Conservation (phyloP, 2,329 filamentous ascomycete genomes). For the Cladophialophora bantiana region DNA sequence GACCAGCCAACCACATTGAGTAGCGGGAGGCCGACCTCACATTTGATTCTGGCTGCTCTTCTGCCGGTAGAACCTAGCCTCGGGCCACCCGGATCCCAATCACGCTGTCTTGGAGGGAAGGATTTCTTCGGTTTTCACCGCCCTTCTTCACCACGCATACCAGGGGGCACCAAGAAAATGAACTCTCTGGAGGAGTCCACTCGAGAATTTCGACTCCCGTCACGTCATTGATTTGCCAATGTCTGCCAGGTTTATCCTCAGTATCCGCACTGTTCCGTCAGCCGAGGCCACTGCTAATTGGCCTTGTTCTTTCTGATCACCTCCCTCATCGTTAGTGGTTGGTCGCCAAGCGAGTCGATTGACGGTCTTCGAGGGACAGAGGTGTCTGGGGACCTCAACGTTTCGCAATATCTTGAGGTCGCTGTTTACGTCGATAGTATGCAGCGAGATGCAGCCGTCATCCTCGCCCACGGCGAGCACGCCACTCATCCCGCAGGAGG, state of each 20-base stretch:
- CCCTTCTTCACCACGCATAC: too few relatives aligned
- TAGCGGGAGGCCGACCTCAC: too few relatives aligned
- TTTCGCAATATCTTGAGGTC: constrained; percentile 41
- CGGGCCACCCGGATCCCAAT: too few relatives aligned
- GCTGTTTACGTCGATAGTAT: constrained; percentile 44
- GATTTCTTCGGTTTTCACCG: too few relatives aligned
- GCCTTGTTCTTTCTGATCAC: constrained; percentile 18
- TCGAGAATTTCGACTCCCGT: too few relatives aligned
- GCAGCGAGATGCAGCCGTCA: constrained; percentile 53
- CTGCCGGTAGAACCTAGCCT: too few relatives aligned
- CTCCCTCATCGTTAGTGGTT: constrained; percentile 31
- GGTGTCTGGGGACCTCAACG: constrained; percentile 37
- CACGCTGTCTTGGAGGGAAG: too few relatives aligned
- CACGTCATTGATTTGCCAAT: not conserved
- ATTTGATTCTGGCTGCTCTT: too few relatives aligned
- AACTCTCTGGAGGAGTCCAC: too few relatives aligned
- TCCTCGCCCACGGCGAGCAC: constrained; percentile 58
- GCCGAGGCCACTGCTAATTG: constrained; percentile 6
- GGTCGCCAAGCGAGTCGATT: constrained; percentile 75
- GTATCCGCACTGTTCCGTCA: constrained; percentile 4
- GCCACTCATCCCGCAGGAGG: constrained; percentile 47
- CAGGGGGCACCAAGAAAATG: too few relatives aligned
- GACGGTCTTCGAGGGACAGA: constrained; percentile 69
- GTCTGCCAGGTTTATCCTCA: not conserved
- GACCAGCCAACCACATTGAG: too few relatives aligned